Percentiles rank a stretch among this genome's conserved stretches.
These are phyloP conservation scores for Chaetomium tenue DNA, from an alignment of 495 filamentous ascomycete genomes.

Conservation along the genomic window DNA sequence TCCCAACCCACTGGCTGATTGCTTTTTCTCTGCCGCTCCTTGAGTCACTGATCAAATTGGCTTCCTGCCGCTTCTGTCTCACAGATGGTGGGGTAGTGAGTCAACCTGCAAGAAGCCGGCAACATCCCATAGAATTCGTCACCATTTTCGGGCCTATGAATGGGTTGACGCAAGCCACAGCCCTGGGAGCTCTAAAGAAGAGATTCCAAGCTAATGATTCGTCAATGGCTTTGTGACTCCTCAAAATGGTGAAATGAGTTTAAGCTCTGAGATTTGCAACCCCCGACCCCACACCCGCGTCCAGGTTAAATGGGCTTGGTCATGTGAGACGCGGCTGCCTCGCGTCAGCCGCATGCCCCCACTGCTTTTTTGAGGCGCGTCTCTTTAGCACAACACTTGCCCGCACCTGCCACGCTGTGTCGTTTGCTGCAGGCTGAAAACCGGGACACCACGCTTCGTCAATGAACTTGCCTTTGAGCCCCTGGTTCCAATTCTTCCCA, in stretches of 20 bases:
- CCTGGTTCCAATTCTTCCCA: neutral
- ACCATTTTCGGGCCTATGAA: neutral
- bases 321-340: constrained; percentile 35
- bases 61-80: neutral
- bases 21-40: neutral
- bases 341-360: constrained; percentile 27
- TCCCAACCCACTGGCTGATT: neutral
- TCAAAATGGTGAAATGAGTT: neutral
- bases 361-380: constrained; percentile 29
- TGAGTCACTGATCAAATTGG: neutral
- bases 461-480: neutral
- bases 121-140: neutral
- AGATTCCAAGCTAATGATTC: neutral
- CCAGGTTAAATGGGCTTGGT: constrained; percentile 23
- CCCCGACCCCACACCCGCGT: neutral
- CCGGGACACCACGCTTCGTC: neutral
- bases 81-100: neutral
- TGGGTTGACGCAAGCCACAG: neutral
- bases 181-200: neutral
- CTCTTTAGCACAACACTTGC: constrained; percentile 15
- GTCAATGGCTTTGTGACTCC: constrained; percentile 2
- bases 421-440: neutral
- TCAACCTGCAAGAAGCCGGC: neutral
- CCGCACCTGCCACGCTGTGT: neutral
- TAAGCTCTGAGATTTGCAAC: neutral